Percentiles rank a stretch among this genome's conserved stretches.
These are phyloP conservation scores for Lentinula lateritia DNA, from an alignment of 768 basidiomycete genomes.

Conservation along the genomic window DNA sequence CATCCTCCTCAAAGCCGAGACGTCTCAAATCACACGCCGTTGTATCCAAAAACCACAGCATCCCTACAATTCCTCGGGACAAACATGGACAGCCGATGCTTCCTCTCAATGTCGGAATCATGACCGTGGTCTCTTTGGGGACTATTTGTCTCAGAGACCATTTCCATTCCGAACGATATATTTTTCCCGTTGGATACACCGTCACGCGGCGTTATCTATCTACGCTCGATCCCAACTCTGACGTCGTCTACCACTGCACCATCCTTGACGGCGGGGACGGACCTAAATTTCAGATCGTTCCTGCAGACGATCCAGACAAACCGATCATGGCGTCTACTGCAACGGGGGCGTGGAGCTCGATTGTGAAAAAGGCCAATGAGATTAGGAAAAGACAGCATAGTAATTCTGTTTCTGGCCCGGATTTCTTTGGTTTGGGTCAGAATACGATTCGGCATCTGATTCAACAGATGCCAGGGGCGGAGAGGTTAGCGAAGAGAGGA, in stretches of 20 bases:
- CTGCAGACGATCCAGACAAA: constrained; percentile 63
- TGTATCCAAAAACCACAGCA: constrained; percentile 68
- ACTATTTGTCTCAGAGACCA: constrained; percentile 78
- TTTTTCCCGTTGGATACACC: constrained; percentile 85
- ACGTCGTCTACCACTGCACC: constrained; percentile 77
- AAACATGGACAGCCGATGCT: constrained; percentile 64
- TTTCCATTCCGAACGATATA: constrained; percentile 84
- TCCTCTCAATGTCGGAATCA: constrained; percentile 80
- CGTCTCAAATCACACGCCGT: constrained; percentile 78
- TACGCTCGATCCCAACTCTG: constrained; percentile 57
- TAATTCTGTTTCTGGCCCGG: constrained; percentile 84
- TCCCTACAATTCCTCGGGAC: constrained; percentile 76
- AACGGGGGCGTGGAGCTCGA: constrained; percentile 81
- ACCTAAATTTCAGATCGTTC: constrained; percentile 81
- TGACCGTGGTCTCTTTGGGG: constrained; percentile 74
- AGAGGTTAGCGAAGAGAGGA: constrained; percentile 34
- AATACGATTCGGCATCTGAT: constrained; percentile 88
- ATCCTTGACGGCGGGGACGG: constrained; percentile 83
- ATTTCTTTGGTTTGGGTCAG: constrained; percentile 83
- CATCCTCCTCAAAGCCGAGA: constrained; percentile 57
- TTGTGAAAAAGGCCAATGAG: constrained; percentile 77
- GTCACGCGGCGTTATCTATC: constrained; percentile 78
- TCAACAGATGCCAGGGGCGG: constrained; percentile 75
- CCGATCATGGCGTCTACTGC: constrained; percentile 82
- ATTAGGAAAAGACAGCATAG: constrained; percentile 79